A percentile compares a stretch with the other conserved stretches of the same genome.
phyloP scores from a whole-genome alignment of 129 eudicot genomes.

The Escallonia herrerae region DNA sequence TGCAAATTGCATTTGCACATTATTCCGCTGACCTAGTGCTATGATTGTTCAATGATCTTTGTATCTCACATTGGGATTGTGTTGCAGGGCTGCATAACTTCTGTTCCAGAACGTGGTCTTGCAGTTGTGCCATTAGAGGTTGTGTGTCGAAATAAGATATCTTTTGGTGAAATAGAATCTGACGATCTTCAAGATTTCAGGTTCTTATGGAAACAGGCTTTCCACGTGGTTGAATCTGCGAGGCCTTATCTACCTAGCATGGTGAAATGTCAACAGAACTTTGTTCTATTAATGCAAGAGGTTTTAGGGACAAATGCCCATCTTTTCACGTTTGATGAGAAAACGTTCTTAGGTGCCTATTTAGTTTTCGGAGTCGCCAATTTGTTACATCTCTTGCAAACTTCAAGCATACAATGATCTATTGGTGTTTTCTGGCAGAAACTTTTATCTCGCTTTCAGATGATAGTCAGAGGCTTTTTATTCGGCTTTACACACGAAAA shows the following conservation, averaged over 20 bases:
- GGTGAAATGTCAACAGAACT: too few species aligned
- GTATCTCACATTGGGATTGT: constrained; percentile 8
- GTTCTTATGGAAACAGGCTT: too few species aligned
- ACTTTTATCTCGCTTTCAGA: constrained; percentile 55
- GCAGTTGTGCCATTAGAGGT: constrained; percentile 61
- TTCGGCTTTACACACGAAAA: constrained; percentile 85
- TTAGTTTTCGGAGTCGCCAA: constrained; percentile 3
- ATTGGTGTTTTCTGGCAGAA: constrained; percentile 38
- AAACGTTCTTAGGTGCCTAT: constrained; percentile 49
- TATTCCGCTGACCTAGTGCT: not conserved
- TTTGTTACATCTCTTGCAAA: constrained; percentile 3
- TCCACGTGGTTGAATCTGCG: too few species aligned
- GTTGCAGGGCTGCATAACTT: constrained; percentile 63
- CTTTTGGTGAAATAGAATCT: constrained; percentile 25
- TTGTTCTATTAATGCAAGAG: too few species aligned
- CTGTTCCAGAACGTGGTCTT: constrained; percentile 48
- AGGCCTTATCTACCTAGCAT: too few species aligned
- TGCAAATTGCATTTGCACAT: not conserved
- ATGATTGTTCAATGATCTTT: not conserved
- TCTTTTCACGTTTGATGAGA: constrained; percentile 60
- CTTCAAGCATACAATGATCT: not conserved
- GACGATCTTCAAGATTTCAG: constrained; percentile 37
- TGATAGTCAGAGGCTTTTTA: constrained; percentile 81
- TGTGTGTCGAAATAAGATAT: constrained; percentile 28
- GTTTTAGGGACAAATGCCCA: constrained; percentile 53